Conservation (phyloP, 495 filamentous ascomycete genomes). For the Mytilinidion resinicola region DNA sequence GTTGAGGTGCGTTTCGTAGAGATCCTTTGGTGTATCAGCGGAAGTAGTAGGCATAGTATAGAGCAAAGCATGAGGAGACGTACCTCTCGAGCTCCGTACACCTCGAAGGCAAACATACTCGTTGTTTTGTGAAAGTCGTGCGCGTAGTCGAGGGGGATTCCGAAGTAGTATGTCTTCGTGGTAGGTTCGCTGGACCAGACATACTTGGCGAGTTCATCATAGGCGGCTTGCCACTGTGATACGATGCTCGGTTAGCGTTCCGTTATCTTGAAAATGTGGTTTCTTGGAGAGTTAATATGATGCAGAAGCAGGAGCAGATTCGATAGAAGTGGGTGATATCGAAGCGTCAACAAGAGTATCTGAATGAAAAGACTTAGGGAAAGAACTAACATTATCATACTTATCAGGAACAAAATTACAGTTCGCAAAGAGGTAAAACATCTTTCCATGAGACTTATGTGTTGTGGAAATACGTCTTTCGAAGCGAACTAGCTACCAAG, state of each 20-base stretch:
- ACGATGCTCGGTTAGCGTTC: background rate
- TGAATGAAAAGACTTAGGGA: too few relatives aligned
- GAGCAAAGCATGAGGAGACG: background rate
- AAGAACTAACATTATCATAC: conserved; percentile 19
- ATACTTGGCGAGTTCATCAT: conserved; percentile 24
- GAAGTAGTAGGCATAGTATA: background rate
- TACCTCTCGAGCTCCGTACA: conserved; percentile 22
- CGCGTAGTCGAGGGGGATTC: conserved; percentile 27
- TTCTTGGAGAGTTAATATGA: background rate
- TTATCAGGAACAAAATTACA: conserved; percentile 27
- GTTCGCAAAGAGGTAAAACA: conserved; percentile 28
- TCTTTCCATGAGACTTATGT: background rate
- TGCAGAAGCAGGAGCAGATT: too few relatives aligned
- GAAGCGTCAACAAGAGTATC: too few relatives aligned
- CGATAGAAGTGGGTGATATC: too few relatives aligned
- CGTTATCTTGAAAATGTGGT: background rate
- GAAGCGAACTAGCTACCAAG: too few relatives aligned
- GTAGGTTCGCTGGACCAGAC: conserved; percentile 15
- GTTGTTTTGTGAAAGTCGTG: conserved; percentile 23
- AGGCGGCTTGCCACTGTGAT: conserved; percentile 28
- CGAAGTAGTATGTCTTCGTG: conserved; percentile 29
- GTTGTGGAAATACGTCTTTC: too few relatives aligned
- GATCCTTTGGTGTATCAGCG: conserved; percentile 7
- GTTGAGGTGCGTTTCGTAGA: conserved; percentile 25
- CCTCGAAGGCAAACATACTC: conserved; percentile 27